Percentiles rank a stretch among this genome's conserved stretches.
Conservation (phyloP, 768 basidiomycete species). For the Ephemerocybe angulata region DNA sequence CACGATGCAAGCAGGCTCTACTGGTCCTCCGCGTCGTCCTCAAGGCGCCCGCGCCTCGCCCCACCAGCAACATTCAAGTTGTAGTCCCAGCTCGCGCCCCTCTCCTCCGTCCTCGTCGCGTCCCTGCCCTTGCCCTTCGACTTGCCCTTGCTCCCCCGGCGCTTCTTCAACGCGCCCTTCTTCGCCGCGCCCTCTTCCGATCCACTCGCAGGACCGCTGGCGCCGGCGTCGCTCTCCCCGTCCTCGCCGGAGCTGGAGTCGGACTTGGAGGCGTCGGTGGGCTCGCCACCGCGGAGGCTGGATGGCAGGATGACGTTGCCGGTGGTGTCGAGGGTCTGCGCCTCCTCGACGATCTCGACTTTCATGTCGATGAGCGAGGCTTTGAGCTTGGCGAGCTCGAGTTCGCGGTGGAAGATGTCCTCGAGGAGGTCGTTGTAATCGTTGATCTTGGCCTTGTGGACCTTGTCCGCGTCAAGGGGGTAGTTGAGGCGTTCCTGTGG, state of each 20-base stretch:
- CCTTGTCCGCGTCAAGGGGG: slow-evolving; percentile 19
- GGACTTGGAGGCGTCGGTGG: not conserved
- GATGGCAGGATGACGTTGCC: not conserved
- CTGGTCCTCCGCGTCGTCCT: not conserved
- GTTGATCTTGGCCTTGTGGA: slow-evolving; percentile 29
- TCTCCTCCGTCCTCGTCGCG: slow-evolving; percentile 9
- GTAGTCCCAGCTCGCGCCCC: slow-evolving; percentile 8
- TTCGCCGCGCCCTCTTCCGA: not conserved
- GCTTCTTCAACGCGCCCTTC: slow-evolving; percentile 3
- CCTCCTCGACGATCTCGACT: slow-evolving; percentile 28
- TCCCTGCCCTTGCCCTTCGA: slow-evolving; percentile 9
- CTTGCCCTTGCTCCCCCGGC: slow-evolving; percentile 9
- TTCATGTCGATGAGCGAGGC: slow-evolving; percentile 29
- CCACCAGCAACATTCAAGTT: slow-evolving; percentile 5
- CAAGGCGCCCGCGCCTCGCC: not conserved
- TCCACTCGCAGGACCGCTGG: slow-evolving; percentile 1
- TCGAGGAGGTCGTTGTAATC: slow-evolving; percentile 33
- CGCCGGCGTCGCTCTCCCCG: not conserved
- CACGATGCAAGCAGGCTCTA: too few species aligned
- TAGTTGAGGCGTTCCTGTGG: slow-evolving; percentile 28
- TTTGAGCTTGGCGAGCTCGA: slow-evolving; percentile 30
- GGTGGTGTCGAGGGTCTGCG: slow-evolving; percentile 5
- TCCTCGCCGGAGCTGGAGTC: slow-evolving; percentile 2
- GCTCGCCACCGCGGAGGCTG: slow-evolving; percentile 3
- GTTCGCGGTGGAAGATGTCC: slow-evolving; percentile 31